phyloP scores from a whole-genome alignment of 2,329 filamentous ascomycete species.

The Penicillium sp. region DNA sequence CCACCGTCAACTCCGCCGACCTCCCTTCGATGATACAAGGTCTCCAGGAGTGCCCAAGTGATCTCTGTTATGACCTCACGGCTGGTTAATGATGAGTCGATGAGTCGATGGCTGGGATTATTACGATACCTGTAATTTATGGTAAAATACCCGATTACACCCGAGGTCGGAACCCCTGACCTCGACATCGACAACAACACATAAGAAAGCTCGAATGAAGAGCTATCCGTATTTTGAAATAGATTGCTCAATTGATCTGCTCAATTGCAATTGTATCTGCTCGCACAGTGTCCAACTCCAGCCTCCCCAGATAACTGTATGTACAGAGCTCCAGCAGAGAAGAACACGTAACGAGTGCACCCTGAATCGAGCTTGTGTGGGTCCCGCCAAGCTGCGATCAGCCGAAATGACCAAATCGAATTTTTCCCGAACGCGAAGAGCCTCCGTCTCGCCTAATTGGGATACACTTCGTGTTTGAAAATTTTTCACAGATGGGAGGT shows the following conservation, averaged over 20 bases:
- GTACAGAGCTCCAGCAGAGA: background rate
- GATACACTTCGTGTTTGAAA: background rate
- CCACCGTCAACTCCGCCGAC: too few species aligned
- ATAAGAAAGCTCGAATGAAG: background rate
- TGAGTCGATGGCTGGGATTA: background rate
- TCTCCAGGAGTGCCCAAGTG: too few species aligned
- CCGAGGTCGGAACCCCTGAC: background rate
- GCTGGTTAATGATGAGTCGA: slow-evolving; percentile 9
- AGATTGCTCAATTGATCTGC: background rate
- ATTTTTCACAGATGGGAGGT: background rate
- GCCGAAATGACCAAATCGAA: slow-evolving; percentile 19
- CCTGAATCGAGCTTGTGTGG: slow-evolving; percentile 26
- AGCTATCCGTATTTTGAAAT: background rate
- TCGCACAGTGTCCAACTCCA: background rate
- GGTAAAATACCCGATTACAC: slow-evolving; percentile 11
- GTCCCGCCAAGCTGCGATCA: slow-evolving; percentile 27
- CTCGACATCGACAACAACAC: background rate
- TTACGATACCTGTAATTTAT: slow-evolving; percentile 4
- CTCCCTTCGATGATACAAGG: too few species aligned
- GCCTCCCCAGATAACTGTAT: background rate
- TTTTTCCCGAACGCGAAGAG: slow-evolving; percentile 15
- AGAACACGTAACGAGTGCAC: slow-evolving; percentile 4
- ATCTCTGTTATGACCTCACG: slow-evolving; percentile 6
- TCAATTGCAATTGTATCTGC: background rate
- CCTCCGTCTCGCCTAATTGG: slow-evolving; percentile 13